Conservation (phyloP, 345 rosid genomes). For the Citrus trifoliata region DNA sequence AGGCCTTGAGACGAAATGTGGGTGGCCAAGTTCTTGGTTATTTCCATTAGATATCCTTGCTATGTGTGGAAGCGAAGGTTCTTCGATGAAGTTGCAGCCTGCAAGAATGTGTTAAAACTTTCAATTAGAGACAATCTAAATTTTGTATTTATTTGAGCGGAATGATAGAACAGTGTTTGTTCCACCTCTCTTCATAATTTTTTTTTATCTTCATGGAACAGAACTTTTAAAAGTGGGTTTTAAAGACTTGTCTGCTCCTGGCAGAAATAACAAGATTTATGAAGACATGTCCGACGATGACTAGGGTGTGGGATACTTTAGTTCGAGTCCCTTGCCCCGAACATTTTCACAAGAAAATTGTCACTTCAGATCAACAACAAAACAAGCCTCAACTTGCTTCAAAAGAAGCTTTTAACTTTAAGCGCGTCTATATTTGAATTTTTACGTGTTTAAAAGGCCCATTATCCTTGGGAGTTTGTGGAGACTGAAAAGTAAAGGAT, state of each 20-base stretch:
- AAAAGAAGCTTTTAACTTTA: no score
- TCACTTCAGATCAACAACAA: no score
- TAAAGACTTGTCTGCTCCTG: not conserved
- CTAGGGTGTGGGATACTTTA: no score
- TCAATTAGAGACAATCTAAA: not conserved
- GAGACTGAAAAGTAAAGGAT: no score
- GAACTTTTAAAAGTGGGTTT: not conserved
- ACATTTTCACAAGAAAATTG: no score
- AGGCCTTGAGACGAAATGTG: constrained; percentile 66
- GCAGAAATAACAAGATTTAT: not conserved
- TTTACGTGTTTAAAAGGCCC: no score
- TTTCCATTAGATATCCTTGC: constrained; percentile 49
- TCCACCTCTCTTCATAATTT: not conserved
- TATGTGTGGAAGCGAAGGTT: not conserved
- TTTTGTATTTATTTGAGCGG: not conserved
- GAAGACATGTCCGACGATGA: no score
- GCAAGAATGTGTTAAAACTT: not conserved
- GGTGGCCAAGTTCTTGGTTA: constrained; percentile 95
- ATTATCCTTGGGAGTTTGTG: no score
- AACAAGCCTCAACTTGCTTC: no score
- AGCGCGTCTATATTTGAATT: no score
- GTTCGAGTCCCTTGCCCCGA: no score
- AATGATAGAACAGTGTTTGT: not conserved
- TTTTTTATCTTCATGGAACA: not conserved
- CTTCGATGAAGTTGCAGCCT: not conserved